Percentiles rank a stretch among this genome's conserved stretches.
Evolutionary conservation across 768 basidiomycete genomes (phyloP).

Genomic region (Hydnum rufescens): DNA sequence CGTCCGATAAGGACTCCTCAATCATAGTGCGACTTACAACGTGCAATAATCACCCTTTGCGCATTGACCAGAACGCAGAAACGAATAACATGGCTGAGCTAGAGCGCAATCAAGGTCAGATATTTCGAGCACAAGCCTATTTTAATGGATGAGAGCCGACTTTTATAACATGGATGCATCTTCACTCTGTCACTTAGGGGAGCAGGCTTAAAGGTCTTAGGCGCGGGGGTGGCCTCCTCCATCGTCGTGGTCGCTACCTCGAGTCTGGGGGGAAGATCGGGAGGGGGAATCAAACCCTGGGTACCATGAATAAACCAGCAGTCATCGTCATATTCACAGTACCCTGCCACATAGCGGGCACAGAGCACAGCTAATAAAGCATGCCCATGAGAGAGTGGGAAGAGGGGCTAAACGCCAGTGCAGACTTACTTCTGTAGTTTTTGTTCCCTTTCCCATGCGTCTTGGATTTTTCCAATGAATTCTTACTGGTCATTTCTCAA

Average conservation of each 20-base stretch:
- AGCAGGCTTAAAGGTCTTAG: too few species aligned
- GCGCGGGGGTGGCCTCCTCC: too few species aligned
- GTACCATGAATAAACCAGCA: slow-evolving; percentile 2
- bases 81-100: slow-evolving; percentile 1
- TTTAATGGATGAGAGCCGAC: background rate
- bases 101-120: background rate
- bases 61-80: background rate
- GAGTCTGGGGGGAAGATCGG: too few species aligned
- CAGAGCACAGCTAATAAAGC: background rate
- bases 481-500: too few species aligned
- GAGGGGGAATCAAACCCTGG: too few species aligned
- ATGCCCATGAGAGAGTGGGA: background rate
- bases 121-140: background rate
- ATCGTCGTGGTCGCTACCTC: too few species aligned
- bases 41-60: background rate
- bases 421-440: background rate
- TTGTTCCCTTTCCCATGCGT: slow-evolving; percentile 2
- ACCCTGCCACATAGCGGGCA: background rate
- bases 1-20: background rate
- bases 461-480: background rate
- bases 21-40: background rate
- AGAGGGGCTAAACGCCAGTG: background rate
- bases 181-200: background rate
- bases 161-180: background rate
- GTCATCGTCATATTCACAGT: background rate